phyloP scores from a whole-genome alignment of 108 stramenopile genomes.

The Skeletonema menzelii region DNA sequence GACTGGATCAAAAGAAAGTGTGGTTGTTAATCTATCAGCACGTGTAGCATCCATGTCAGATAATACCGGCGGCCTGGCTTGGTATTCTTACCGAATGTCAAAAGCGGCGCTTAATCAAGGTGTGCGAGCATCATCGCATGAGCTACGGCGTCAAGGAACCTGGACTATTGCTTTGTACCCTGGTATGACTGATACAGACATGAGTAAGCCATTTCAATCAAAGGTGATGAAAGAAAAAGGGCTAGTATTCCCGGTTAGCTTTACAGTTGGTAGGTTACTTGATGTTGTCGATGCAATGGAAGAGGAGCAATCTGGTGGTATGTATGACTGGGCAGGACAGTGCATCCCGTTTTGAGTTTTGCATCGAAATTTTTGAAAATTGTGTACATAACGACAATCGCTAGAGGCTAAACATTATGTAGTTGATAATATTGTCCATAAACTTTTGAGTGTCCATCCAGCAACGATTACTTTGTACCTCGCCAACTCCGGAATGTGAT shows the following conservation, averaged over 20 bases:
- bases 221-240: slow-evolving; percentile 40
- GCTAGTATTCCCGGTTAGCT: slow-evolving; percentile 43
- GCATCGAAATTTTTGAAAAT: too few relatives aligned
- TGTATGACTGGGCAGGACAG: slow-evolving; percentile 40
- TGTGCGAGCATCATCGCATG: slow-evolving; percentile 53
- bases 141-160: slow-evolving; percentile 51
- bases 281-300: slow-evolving; percentile 41
- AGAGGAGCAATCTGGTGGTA: slow-evolving; percentile 40
- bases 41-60: slow-evolving; percentile 68
- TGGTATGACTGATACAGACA: slow-evolving; percentile 73
- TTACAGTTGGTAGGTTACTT: slow-evolving; percentile 39
- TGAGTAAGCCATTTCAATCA: slow-evolving; percentile 63
- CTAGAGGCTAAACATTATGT: neutral
- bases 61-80: slow-evolving; percentile 62
- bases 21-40: slow-evolving; percentile 67
- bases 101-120: slow-evolving; percentile 70
- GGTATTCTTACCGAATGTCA: slow-evolving; percentile 79
- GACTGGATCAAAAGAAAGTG: slow-evolving; percentile 28
- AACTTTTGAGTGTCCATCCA: neutral
- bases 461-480: neutral
- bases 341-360: slow-evolving; percentile 2
- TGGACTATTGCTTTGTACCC: slow-evolving; percentile 67
- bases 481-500: slow-evolving; percentile 45
- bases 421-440: neutral
- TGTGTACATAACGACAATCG: neutral